These are phyloP conservation scores for Phytophthora cryptogea DNA, from an alignment of 352 stramenopile genomes.

Conservation along the genomic window DNA sequence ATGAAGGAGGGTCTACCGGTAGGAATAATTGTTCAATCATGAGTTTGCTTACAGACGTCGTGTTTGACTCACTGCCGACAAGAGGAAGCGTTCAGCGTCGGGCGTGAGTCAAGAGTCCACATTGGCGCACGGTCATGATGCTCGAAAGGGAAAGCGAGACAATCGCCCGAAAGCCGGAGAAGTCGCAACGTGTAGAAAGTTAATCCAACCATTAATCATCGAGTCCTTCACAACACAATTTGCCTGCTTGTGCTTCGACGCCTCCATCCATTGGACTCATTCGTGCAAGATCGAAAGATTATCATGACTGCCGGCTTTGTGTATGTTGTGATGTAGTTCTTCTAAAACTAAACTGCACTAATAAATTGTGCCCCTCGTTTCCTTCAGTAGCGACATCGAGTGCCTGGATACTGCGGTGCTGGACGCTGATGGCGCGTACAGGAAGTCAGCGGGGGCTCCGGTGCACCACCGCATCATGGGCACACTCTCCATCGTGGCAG, in stretches of 20 bases:
- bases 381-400: conserved; percentile 22
- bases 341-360: neutral
- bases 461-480: conserved; percentile 42
- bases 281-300: neutral
- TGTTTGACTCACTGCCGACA: neutral
- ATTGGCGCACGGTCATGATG: conserved; percentile 5
- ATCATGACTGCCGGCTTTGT: conserved; percentile 16
- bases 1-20: neutral
- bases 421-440: conserved; percentile 25
- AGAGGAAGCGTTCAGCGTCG: conserved; percentile 1
- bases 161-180: conserved; percentile 10
- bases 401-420: conserved; percentile 23
- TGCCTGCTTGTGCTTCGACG: neutral
- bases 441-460: conserved; percentile 22
- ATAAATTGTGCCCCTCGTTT: neutral
- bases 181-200: neutral
- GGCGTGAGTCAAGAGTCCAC: conserved; percentile 1
- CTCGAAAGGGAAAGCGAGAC: neutral
- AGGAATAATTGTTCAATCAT: conserved; percentile 1
- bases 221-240: conserved; percentile 5
- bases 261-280: neutral
- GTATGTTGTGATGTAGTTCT: neutral
- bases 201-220: conserved; percentile 3
- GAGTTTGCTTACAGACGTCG: neutral
- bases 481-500: conserved; percentile 43